Base-by-base conservation (phyloP, 306 rosid genomes). In the Acacia melanoxylon region DNA sequence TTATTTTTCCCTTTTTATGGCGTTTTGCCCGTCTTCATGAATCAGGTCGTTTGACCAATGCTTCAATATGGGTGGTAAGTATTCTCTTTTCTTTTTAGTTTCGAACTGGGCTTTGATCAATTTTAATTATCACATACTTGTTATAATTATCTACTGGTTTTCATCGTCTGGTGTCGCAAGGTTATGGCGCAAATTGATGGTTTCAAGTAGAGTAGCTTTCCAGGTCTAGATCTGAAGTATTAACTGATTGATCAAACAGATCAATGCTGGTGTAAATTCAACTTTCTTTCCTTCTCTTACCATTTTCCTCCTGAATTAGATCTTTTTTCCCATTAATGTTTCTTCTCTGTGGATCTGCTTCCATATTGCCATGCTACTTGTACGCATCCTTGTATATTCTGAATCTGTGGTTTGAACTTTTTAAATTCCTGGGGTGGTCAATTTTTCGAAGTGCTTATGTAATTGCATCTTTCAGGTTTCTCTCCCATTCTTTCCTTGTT, bases 381-480 rank as follows among this genome's bases (percentile, higher is more conserved):
- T 40, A 14, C 29, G 68, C 37, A 63, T 72, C 29, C 58, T 59
- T 77, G 31, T 37, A 46, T 82, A 72, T 51, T 61, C 13, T 44
- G 35, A 11, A 44, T 22, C 22, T 81, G 65, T 69, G 16, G 40
- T 73, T 54, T 72, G 51, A 51, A 16, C 31, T 63, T 54, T 72
- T 33, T 27, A 11, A 24, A 51, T 54, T 63, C 24, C 22, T 33
- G 51, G 19, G 45, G 37, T 46, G 37, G 37, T 16, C 40, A 59
- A 67, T 79, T 72, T 72, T 75, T 73, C 83, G 83, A 49, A 44
- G 5, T 61, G 44, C 81, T 62, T 83, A 84, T 75, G 20, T 33
- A 83, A 48, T 83, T 77, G 73, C 49, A 78, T 82, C 56, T 83
- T 24, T 71, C 85, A 91, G 91, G 90, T 87, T 75, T 61, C 62